Percentiles rank a stretch among this genome's conserved stretches.
Conservation (phyloP, 768 basidiomycete genomes). For the Galerina sulciceps region DNA sequence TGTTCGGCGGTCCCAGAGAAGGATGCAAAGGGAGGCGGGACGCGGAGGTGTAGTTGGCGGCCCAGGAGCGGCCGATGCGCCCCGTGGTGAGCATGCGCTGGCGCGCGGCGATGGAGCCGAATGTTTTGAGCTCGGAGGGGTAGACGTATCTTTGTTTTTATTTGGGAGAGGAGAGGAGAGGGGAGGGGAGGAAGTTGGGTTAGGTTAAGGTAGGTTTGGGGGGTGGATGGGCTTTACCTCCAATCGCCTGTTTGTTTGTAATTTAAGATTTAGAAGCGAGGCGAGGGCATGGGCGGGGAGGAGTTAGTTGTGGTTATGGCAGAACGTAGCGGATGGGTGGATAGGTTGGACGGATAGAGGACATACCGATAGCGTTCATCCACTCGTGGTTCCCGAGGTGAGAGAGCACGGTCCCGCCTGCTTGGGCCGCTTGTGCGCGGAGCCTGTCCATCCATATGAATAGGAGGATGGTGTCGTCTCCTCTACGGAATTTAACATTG, state of each 20-base stretch:
- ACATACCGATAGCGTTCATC: constrained; percentile 85
- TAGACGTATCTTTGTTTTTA: constrained; percentile 90
- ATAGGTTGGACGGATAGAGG: too few relatives aligned
- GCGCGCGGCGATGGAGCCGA: constrained; percentile 72
- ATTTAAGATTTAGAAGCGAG: too few relatives aligned
- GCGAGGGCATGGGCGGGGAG: background rate
- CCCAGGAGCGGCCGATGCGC: constrained; percentile 81
- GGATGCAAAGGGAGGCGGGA: constrained; percentile 83
- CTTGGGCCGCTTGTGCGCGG: constrained; percentile 69
- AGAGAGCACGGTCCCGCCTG: constrained; percentile 75
- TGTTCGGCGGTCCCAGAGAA: constrained; percentile 68
- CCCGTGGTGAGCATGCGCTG: constrained; percentile 78
- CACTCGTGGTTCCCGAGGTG: constrained; percentile 95
- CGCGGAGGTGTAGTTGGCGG: constrained; percentile 81
- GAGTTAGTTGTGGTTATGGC: too few relatives aligned
- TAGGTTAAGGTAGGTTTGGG: too few relatives aligned
- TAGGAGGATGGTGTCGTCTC: constrained; percentile 87
- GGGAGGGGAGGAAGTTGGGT: background rate
- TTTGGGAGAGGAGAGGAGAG: constrained; percentile 4
- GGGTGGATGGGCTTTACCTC: constrained; percentile 45
- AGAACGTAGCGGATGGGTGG: background rate
- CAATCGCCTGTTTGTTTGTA: constrained; percentile 71
- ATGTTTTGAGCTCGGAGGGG: constrained; percentile 80
- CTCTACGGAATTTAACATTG: constrained; percentile 45
- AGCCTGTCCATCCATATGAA: constrained; percentile 86